Evolutionary conservation across 2,329 filamentous ascomycete species (phyloP).

Genomic region (Zarea fungicola): DNA sequence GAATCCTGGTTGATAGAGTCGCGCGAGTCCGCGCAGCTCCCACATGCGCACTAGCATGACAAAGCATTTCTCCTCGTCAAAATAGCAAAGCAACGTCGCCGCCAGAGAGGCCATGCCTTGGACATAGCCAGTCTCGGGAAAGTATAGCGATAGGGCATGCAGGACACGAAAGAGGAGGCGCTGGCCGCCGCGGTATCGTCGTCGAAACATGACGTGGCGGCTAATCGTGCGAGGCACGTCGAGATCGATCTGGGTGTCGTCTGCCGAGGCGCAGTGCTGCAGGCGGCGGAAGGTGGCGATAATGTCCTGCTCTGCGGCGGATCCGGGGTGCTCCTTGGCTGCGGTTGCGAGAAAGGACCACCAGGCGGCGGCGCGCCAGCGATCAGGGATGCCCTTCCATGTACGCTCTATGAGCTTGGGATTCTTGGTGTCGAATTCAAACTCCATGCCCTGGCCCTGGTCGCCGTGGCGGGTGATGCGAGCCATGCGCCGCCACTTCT

Average conservation of each 20-base stretch:
- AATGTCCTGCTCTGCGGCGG: slow-evolving; percentile 64
- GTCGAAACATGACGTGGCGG: slow-evolving; percentile 94
- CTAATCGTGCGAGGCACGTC: slow-evolving; percentile 94
- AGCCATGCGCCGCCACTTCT: slow-evolving; percentile 66
- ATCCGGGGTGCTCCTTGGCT: slow-evolving; percentile 57
- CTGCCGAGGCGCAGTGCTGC: slow-evolving; percentile 69
- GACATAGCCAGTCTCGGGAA: slow-evolving; percentile 87
- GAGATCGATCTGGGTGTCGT: slow-evolving; percentile 95
- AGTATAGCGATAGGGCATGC: slow-evolving; percentile 86
- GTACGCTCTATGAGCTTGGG: slow-evolving; percentile 85
- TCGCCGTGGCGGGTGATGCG: slow-evolving; percentile 47
- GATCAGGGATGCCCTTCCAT: slow-evolving; percentile 97
- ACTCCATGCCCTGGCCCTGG: slow-evolving; percentile 54
- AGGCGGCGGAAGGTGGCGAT: slow-evolving; percentile 67
- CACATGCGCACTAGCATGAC: slow-evolving; percentile 96
- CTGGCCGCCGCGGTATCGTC: slow-evolving; percentile 86
- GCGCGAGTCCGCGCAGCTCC: slow-evolving; percentile 79
- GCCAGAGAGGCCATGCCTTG: slow-evolving; percentile 96
- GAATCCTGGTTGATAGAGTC: slow-evolving; percentile 80
- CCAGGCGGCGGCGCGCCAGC: slow-evolving; percentile 92
- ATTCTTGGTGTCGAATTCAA: slow-evolving; percentile 75
- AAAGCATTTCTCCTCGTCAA: slow-evolving; percentile 90
- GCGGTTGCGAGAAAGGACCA: slow-evolving; percentile 83
- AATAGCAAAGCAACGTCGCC: slow-evolving; percentile 91
- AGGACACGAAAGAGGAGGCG: slow-evolving; percentile 87